phyloP scores from a whole-genome alignment of 495 filamentous ascomycete genomes.

The Hyaloscypha variabilis region DNA sequence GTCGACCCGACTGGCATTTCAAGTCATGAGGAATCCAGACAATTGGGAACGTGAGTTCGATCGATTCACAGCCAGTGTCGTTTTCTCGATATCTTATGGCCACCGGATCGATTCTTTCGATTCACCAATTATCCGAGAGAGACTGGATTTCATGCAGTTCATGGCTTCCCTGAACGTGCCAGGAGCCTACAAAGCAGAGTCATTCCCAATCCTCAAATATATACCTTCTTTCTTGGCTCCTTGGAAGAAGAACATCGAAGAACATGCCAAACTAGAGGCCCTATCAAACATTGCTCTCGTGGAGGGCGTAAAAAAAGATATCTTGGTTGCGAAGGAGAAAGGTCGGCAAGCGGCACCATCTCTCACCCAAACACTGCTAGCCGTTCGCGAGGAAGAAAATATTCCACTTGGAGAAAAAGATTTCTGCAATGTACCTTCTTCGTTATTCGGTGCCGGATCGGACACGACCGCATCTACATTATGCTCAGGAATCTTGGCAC shows the following conservation, averaged over 20 bases:
- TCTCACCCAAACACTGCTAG: slow-evolving; percentile 52
- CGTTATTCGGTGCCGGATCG: slow-evolving; percentile 65
- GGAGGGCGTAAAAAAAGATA: slow-evolving; percentile 47
- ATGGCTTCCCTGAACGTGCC: slow-evolving; percentile 62
- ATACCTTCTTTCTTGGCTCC: slow-evolving; percentile 56
- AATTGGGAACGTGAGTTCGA: slow-evolving; percentile 49
- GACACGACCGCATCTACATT: slow-evolving; percentile 60
- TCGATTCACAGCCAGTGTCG: slow-evolving; percentile 51
- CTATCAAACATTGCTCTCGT: slow-evolving; percentile 53
- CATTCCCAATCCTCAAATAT: slow-evolving; percentile 56
- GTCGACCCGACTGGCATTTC: slow-evolving; percentile 39
- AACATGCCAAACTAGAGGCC: slow-evolving; percentile 52
- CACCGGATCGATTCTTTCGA: slow-evolving; percentile 55
- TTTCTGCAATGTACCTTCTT: slow-evolving; percentile 57
- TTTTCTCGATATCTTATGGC: slow-evolving; percentile 55
- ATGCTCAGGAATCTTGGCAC: slow-evolving; percentile 48
- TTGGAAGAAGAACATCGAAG: slow-evolving; percentile 57
- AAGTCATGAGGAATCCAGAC: slow-evolving; percentile 36
- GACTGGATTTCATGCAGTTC: slow-evolving; percentile 61
- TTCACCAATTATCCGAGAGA: slow-evolving; percentile 51
- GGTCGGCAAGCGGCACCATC: slow-evolving; percentile 45
- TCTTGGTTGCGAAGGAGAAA: slow-evolving; percentile 41
- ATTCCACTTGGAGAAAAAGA: slow-evolving; percentile 55
- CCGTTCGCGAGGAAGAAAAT: slow-evolving; percentile 45
- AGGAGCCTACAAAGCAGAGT: slow-evolving; percentile 59